Conservation (phyloP, 1,139 yeast genomes). For the Taphrina pruni region DNA sequence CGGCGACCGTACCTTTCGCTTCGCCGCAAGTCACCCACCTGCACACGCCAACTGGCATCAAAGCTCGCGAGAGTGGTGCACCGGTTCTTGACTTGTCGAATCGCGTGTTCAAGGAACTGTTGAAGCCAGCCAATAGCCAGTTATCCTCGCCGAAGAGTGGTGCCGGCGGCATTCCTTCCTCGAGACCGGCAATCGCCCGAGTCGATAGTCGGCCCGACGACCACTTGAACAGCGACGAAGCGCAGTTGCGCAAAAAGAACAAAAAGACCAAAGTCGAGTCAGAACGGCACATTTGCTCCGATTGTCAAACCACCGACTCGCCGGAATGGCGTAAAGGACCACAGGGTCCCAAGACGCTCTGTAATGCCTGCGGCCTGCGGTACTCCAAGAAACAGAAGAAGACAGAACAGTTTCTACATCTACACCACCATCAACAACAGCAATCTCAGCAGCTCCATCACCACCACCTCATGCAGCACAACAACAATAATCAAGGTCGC, state of each 20-base stretch:
- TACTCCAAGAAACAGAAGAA: constrained; percentile 55
- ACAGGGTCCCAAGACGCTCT: constrained; percentile 65
- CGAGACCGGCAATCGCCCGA: no score
- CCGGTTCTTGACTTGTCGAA: background rate
- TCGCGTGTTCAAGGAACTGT: constrained; percentile 1
- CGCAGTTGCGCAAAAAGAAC: constrained; percentile 25
- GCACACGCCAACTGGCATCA: constrained; percentile 5
- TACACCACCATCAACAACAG: background rate
- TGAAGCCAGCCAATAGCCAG: background rate
- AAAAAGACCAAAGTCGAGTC: constrained; percentile 42
- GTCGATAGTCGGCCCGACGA: background rate
- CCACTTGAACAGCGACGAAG: background rate
- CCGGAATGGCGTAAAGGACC: constrained; percentile 76
- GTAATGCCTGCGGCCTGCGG: constrained; percentile 71
- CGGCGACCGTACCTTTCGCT: background rate
- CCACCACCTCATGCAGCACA: background rate
- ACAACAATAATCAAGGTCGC: background rate
- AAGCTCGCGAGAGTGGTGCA: background rate
- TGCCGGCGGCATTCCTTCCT: background rate
- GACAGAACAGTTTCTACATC: constrained; percentile 11
- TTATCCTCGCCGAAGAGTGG: background rate
- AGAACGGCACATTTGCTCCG: constrained; percentile 49
- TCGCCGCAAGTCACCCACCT: background rate
- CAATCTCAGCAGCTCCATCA: background rate
- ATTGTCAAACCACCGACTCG: constrained; percentile 69